Base-by-base conservation (phyloP, 1,284 basidiomycete genomes). In the Ceratobasidium sp. region DNA sequence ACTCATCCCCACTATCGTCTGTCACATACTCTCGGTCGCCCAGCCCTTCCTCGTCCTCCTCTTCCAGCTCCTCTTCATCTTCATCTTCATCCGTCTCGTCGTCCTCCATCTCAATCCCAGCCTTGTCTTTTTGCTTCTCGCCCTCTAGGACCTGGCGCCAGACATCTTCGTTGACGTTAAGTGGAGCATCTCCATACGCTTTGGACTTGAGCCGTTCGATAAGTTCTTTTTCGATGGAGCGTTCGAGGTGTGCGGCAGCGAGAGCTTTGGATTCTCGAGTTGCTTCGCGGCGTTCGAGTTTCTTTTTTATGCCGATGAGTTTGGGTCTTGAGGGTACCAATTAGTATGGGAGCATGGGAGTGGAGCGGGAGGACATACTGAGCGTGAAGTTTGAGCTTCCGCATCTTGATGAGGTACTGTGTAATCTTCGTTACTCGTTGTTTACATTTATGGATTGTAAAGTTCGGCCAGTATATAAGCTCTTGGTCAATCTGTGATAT, bases 401-500 rank as follows among this genome's bases (percentile, higher is more conserved):
- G 90, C 95, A 99, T 97, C 88, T 98, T 98, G 86, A 99, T 99
- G 80, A 99, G 90, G 84, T 99, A 99, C 86, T 99, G 98, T 0
- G 97, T 99, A 82, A 99, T 99, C 88, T 99, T 99, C 20, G 98
- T 99, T 53, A 98, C 90, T 70, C 98, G 91, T 87, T 99, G 98
- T 89, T 99, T 99, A 89, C 97, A 98, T 87, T 99, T 99, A 88
- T 99, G 98, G 78, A 96, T 95, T 77, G 93, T 93, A 85, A 98
- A 99, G 83, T 97, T 97, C 12, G 97, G 97, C 98, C 98, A 99
- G 86, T 99, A 97, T 63, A 97, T 90, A 81, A 99, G 90, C 84
- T 99, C 96, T 80, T 91, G 91, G 88, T 99, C 98, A 83, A 98
- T 97, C 95, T 98, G 81, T 1, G 10, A 12, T 46, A 20, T 5